phyloP scores from a whole-genome alignment of 352 stramenopile genomes.

The Stephanocyclus meneghinianus region DNA sequence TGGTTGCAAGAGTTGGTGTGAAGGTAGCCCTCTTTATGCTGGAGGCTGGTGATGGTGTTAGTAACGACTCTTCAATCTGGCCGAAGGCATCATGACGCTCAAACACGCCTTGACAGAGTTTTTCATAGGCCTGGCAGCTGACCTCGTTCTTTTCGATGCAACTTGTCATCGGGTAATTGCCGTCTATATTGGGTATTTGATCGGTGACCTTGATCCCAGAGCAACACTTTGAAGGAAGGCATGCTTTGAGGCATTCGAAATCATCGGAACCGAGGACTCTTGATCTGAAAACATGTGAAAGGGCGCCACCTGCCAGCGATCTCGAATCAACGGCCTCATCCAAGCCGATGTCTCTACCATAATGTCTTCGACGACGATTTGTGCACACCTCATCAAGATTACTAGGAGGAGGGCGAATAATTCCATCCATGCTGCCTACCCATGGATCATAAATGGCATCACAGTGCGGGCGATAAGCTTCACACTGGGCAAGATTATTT shows the following conservation, averaged over 20 bases:
- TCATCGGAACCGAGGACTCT: background rate
- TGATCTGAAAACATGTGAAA: background rate
- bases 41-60: too few relatives aligned
- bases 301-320: background rate
- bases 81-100: background rate
- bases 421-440: slow-evolving; percentile 1
- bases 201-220: background rate
- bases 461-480: slow-evolving; percentile 2
- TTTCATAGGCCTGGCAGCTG: slow-evolving; percentile 4
- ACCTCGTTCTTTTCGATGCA: slow-evolving; percentile 8
- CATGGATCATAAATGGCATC: slow-evolving; percentile 10
- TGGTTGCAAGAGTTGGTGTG: too few relatives aligned
- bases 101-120: slow-evolving; percentile 11
- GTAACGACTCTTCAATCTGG: background rate
- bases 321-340: background rate
- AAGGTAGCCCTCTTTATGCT: too few relatives aligned
- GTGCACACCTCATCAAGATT: slow-evolving; percentile 10
- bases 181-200: background rate
- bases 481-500: background rate
- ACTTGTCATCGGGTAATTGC: slow-evolving; percentile 9
- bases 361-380: background rate
- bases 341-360: background rate
- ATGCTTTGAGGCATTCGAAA: slow-evolving; percentile 2
- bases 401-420: slow-evolving; percentile 7
- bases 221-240: slow-evolving; percentile 26